phyloP scores from a whole-genome alignment of 2,329 filamentous ascomycete species.

The Pseudogymnoascus sp. region DNA sequence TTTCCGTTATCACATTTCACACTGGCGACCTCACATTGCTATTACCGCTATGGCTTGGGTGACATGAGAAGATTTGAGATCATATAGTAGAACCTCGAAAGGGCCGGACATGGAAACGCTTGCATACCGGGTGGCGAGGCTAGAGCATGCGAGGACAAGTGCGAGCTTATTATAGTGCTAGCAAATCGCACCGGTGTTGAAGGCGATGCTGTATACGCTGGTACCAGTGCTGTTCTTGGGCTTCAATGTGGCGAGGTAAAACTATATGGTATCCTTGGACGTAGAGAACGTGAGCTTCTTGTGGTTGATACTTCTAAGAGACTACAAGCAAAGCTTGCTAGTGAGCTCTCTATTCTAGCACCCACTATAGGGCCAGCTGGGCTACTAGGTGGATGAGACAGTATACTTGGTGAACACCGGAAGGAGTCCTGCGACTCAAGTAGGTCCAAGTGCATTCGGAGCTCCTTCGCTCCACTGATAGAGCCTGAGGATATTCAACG shows the following conservation, averaged over 20 bases:
- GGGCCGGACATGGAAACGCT: conserved; percentile 68
- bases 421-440: not conserved
- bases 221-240: conserved; percentile 65
- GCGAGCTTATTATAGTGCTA: conserved; percentile 63
- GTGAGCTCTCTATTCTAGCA: not conserved
- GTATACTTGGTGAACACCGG: not conserved
- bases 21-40: conserved; percentile 53
- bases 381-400: not conserved
- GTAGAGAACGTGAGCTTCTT: conserved; percentile 62
- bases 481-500: not conserved
- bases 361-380: not conserved
- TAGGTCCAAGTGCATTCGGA: not conserved
- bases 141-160: conserved; percentile 50
- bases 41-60: conserved; percentile 76
- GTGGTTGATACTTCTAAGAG: conserved; percentile 51
- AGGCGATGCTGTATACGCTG: conserved; percentile 61
- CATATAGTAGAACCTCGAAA: conserved; percentile 42
- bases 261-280: conserved; percentile 64
- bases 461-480: not conserved
- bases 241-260: conserved; percentile 59
- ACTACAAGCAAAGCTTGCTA: conserved; percentile 24
- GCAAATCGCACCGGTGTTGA: conserved; percentile 67
- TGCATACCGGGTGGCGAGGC: conserved; percentile 66
- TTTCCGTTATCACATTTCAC: conserved; percentile 48
- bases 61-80: conserved; percentile 47